phyloP scores from a whole-genome alignment of 2,329 filamentous ascomycete genomes.

The Penicillium sp. region DNA sequence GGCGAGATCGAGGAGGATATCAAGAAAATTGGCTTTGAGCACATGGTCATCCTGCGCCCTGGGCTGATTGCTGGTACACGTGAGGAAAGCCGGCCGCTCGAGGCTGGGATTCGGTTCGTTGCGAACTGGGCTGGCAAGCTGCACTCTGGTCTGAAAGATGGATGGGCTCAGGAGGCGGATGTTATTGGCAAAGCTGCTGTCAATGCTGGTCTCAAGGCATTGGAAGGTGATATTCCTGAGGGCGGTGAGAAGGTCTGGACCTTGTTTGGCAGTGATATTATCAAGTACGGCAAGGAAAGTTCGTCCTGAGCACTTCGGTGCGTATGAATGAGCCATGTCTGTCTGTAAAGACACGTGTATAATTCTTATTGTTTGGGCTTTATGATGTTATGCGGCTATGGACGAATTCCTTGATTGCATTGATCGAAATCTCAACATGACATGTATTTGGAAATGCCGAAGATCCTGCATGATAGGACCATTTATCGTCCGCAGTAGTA shows the following conservation, averaged over 20 bases:
- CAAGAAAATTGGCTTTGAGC: slow-evolving; percentile 68
- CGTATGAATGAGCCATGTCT: not conserved
- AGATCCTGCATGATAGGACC: not conserved
- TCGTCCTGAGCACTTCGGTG: not conserved
- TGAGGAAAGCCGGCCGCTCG: slow-evolving; percentile 58
- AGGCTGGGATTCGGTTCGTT: slow-evolving; percentile 56
- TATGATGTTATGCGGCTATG: not conserved
- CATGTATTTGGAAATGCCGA: not conserved
- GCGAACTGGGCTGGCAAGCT: slow-evolving; percentile 57
- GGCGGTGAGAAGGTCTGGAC: slow-evolving; percentile 43
- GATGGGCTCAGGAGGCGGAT: slow-evolving; percentile 69
- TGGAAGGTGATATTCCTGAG: slow-evolving; percentile 39
- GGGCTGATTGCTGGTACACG: slow-evolving; percentile 73
- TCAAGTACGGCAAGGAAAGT: slow-evolving; percentile 26
- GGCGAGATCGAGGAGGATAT: slow-evolving; percentile 79
- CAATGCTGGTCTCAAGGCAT: slow-evolving; percentile 38
- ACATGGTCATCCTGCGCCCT: slow-evolving; percentile 70
- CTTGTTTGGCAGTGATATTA: slow-evolving; percentile 39
- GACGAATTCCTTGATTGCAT: not conserved
- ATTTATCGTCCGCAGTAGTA: not conserved
- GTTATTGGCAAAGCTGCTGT: slow-evolving; percentile 57
- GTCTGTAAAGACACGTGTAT: not conserved
- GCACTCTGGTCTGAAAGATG: slow-evolving; percentile 56
- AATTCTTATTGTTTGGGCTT: not conserved
- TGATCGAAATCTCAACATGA: not conserved